phyloP scores from a whole-genome alignment of 164 flowering plant genomes.

The Tinospora cordifolia region DNA sequence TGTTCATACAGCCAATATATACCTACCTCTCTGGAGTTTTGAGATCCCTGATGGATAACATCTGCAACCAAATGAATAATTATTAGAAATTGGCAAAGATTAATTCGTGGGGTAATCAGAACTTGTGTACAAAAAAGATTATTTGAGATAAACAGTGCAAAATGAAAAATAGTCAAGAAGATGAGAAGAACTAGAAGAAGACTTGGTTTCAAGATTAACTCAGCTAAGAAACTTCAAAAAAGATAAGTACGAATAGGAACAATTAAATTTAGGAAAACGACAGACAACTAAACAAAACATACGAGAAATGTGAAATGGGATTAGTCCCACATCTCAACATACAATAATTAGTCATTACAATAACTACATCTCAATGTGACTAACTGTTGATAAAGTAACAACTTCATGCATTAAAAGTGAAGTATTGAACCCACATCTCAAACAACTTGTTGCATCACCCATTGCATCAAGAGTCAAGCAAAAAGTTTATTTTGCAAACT shows the following conservation, averaged over 20 bases:
- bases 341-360: not conserved
- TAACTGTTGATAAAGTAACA: not conserved
- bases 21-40: conserved; percentile 44
- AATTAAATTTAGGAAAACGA: not conserved
- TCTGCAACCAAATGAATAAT: conserved; percentile 33
- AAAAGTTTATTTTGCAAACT: too few species aligned
- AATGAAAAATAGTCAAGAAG: not conserved
- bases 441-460: not conserved
- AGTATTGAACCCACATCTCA: not conserved
- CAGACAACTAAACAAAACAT: not conserved
- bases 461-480: not conserved
- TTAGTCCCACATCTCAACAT: not conserved
- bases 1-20: conserved; percentile 1
- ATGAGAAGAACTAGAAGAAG: not conserved
- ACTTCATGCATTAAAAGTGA: not conserved
- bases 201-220: too few species aligned
- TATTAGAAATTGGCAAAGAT: not conserved
- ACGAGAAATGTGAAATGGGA: not conserved
- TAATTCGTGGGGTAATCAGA: not conserved
- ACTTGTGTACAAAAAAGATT: not conserved
- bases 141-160: not conserved
- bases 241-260: not conserved
- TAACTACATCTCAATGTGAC: not conserved
- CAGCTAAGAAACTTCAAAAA: not conserved
- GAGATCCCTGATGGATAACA: conserved; percentile 34